Evolutionary conservation across 2,329 filamentous ascomycete genomes (phyloP), one percentile per base, ranked within the genome.

Genomic region (Xylariaceae sp.): DNA sequence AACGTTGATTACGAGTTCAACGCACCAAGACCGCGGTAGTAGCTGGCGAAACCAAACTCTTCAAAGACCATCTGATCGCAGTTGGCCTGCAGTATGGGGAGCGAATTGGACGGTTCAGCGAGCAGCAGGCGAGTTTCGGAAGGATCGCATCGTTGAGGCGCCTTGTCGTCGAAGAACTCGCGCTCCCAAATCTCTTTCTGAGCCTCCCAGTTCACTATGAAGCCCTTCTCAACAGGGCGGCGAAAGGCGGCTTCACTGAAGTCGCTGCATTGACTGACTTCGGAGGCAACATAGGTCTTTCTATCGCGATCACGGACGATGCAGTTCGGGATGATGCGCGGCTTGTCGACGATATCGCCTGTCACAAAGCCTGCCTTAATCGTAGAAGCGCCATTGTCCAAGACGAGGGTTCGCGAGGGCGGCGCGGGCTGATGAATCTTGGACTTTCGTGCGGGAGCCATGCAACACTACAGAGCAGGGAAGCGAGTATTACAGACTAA

Each of bases 31-130:
- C 84, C 86, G 56, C 94, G 84, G 60, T 88, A 88, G 73, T 96
- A 96, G 61, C 89, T 88, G 9, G 87, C 83, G 72, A 99, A 99
- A 2, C 91, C 91, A 75, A 94, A 99, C 70, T 97, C 92, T 69
- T 99, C 94, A 77, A 99, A 97, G 1, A 97, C 84, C 68, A 99
- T 91, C 76, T 99, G 93, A 67, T 99, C 94, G 64, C 91, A 92
- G 70, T 97, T 94, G 32, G 87, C 84, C 72, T 97, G 92, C 59
- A 99, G 75, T 10, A 86, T 85, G 0, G 88, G 86, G 50, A 96
- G 80, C 3, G 87, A 86, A 72, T 95, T 96, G 3, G 92, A 88
- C 39, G 91, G 88, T 72, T 99, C 94, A 1, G 89, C 86, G 44
- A 97, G 80, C 3, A 99, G 75, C 52, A 99, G 75, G 41, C 91